Conservation (phyloP, 306 rosid species). For the Rosa chinensis region DNA sequence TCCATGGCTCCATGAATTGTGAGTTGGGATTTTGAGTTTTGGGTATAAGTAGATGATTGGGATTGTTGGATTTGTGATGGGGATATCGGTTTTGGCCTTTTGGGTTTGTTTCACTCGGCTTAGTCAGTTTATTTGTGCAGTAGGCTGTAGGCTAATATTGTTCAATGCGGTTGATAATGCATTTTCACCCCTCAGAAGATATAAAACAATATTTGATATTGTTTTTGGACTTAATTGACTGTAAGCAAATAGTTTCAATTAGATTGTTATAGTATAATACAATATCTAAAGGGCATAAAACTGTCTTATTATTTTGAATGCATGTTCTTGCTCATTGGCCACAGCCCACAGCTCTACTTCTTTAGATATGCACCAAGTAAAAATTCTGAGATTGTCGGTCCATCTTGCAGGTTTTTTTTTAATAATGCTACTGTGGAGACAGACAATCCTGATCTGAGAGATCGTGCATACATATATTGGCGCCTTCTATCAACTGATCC, state of each 20-base stretch:
- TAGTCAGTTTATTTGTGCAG: too few species aligned
- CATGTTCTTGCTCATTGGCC: background rate
- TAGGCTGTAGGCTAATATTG: too few species aligned
- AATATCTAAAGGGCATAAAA: background rate
- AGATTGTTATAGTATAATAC: background rate
- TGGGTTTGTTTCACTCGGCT: too few species aligned
- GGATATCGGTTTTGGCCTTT: too few species aligned
- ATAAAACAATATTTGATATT: too few species aligned
- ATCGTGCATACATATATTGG: slow-evolving; percentile 99
- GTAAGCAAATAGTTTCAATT: background rate
- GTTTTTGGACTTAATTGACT: too few species aligned
- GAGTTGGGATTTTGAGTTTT: too few species aligned
- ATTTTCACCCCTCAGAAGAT: too few species aligned
- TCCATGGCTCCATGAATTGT: too few species aligned
- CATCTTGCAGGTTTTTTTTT: slow-evolving; percentile 73
- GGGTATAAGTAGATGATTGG: too few species aligned
- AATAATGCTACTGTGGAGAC: slow-evolving; percentile 97
- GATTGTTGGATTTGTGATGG: too few species aligned
- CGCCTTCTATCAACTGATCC: slow-evolving; percentile 98
- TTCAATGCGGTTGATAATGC: too few species aligned
- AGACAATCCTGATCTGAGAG: slow-evolving; percentile 97
- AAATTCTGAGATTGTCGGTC: slow-evolving; percentile 29
- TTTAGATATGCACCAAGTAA: slow-evolving; percentile 5
- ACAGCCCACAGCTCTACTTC: background rate
- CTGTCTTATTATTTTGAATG: background rate